These are phyloP conservation scores for Oryza glaberrima DNA, from an alignment of 176 grass and related monocot genomes.

Conservation along the genomic window DNA sequence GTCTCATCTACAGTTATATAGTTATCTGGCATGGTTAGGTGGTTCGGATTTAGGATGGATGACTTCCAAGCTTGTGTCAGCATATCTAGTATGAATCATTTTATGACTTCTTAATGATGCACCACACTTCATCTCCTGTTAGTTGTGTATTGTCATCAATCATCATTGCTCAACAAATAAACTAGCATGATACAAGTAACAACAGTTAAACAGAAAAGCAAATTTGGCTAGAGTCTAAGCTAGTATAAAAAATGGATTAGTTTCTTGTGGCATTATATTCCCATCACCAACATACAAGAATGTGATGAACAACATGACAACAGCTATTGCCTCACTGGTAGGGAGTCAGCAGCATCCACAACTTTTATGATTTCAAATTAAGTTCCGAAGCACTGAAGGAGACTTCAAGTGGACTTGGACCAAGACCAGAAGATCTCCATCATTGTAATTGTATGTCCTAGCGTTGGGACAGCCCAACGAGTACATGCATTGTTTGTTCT, in stretches of 20 bases:
- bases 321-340: background rate
- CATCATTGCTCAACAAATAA: background rate
- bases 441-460: background rate
- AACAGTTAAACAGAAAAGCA: background rate
- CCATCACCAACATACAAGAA: background rate
- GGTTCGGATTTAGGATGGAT: background rate
- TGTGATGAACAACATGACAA: background rate
- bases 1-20: fast-evolving
- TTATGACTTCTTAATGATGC: background rate
- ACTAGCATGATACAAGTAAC: background rate
- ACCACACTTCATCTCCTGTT: background rate
- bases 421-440: background rate
- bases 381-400: background rate
- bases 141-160: too few relatives aligned
- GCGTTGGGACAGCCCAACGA: background rate
- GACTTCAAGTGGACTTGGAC: constrained; percentile 36
- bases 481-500: background rate
- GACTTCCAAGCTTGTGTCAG: background rate
- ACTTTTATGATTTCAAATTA: background rate
- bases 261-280: background rate
- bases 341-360: constrained; percentile 3
- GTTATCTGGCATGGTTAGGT: background rate
- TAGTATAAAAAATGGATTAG: background rate
- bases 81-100: background rate
- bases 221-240: background rate